Conservation (phyloP, 2,329 filamentous ascomycete species). For the Trichoderma guizhouense region DNA sequence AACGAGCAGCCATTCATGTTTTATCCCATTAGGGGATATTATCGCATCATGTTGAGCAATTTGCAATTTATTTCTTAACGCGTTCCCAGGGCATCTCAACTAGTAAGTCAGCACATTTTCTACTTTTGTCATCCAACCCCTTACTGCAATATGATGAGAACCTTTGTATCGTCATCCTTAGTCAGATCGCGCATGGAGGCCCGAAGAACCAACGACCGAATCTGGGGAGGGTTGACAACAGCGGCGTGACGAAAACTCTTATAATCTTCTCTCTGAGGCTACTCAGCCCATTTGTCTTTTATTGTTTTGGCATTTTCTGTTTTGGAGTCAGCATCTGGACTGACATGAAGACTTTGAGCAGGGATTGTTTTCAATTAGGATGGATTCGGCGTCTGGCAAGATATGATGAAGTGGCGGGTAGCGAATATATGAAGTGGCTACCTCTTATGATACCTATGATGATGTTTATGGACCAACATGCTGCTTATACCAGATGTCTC, state of each 20-base stretch:
- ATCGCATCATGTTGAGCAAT: neutral
- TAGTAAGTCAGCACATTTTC: neutral
- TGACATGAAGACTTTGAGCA: neutral
- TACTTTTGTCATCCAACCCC: neutral
- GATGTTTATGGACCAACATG: neutral
- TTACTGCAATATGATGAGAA: conserved; percentile 69
- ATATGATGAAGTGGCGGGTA: neutral
- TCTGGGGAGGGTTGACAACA: conserved; percentile 32
- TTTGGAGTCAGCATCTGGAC: neutral
- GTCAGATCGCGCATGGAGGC: conserved; percentile 55
- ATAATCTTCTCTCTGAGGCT: conserved; percentile 55
- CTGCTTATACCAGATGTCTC: neutral
- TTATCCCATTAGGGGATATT: neutral
- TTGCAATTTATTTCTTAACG: neutral
- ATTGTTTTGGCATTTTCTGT: neutral
- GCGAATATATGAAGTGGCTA: neutral
- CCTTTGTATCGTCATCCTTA: conserved; percentile 94
- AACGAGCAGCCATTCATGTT: neutral
- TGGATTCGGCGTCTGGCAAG: neutral
- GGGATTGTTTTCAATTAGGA: neutral
- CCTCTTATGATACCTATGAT: neutral
- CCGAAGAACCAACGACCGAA: conserved; percentile 32
- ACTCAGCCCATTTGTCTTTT: neutral
- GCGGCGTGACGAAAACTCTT: conserved; percentile 45
- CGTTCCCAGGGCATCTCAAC: neutral